phyloP scores from a whole-genome alignment of 805 yeast species.

The Lachancea waltii region DNA sequence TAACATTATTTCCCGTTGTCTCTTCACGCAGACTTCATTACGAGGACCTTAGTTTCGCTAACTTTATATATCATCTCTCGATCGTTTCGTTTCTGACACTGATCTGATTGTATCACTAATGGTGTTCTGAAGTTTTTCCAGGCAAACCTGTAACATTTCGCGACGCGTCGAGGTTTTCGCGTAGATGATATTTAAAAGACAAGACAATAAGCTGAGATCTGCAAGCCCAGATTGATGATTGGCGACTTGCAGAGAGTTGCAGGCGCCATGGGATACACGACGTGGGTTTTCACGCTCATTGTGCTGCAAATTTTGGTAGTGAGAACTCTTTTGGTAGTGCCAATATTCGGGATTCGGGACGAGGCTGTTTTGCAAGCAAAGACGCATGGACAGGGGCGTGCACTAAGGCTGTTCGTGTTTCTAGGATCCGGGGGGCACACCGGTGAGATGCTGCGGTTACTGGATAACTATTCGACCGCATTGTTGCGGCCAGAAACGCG shows the following conservation, averaged over 20 bases:
- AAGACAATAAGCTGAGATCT: neutral
- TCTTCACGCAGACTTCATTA: too few species aligned
- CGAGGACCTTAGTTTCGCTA: too few species aligned
- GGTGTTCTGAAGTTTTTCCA: too few species aligned
- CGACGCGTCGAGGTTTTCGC: constrained; percentile 5
- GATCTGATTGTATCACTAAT: too few species aligned
- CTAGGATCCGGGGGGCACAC: constrained; percentile 97
- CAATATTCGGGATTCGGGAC: constrained; percentile 6
- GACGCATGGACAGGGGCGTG: neutral
- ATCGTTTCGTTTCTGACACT: too few species aligned
- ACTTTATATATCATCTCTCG: too few species aligned
- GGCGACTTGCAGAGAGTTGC: neutral
- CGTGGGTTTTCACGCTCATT: constrained; percentile 2
- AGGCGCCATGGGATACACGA: constrained; percentile 2
- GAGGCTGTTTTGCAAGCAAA: neutral
- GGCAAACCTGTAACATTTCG: constrained; percentile 2
- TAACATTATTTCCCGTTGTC: neutral
- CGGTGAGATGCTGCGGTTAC: constrained; percentile 83
- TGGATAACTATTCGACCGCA: constrained; percentile 35
- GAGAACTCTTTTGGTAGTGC: constrained; percentile 6
- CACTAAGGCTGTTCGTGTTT: constrained; percentile 41
- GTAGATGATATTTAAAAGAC: neutral
- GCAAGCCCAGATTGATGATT: neutral
- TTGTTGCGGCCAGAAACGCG: constrained; percentile 46
- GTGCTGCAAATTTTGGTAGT: constrained; percentile 7